Conservation (phyloP, 1,284 basidiomycete genomes). For the Caloboletus inedulis region DNA sequence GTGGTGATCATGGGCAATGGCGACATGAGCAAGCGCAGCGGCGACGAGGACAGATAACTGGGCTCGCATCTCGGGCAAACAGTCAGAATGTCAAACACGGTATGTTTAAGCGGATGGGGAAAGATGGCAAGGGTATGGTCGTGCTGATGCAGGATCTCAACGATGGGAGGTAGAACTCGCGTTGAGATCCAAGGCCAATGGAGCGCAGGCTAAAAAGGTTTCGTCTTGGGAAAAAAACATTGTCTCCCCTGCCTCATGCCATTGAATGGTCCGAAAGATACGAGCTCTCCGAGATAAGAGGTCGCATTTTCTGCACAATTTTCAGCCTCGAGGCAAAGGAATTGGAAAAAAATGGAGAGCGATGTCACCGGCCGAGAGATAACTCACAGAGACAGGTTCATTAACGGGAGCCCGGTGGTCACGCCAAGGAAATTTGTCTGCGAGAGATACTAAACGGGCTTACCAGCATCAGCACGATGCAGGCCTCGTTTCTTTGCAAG, state of each 20-base stretch:
- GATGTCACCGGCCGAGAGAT: constrained; percentile 1
- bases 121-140: neutral
- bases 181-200: constrained; percentile 1
- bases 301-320: constrained; percentile 1
- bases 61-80: constrained; percentile 31
- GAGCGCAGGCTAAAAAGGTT: constrained; percentile 21
- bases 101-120: neutral
- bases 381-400: constrained; percentile 5
- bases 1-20: constrained; percentile 38
- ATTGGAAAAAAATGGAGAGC: neutral
- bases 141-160: neutral
- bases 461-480: constrained; percentile 27
- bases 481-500: constrained; percentile 21
- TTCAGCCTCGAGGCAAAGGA: constrained; percentile 29
- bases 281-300: constrained; percentile 17
- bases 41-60: constrained; percentile 17
- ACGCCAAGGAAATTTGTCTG: constrained; percentile 10
- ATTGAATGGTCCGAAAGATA: constrained; percentile 9
- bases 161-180: neutral
- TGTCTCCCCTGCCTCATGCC: constrained; percentile 14
- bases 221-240: constrained; percentile 24
- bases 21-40: constrained; percentile 20
- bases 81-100: neutral
- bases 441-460: constrained; percentile 1
- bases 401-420: constrained; percentile 1